Evolutionary conservation across 192 early-diverging fungal genomes (phyloP), one percentile per base, ranked within the genome.

Genomic region (Entomortierella beljakovae): DNA sequence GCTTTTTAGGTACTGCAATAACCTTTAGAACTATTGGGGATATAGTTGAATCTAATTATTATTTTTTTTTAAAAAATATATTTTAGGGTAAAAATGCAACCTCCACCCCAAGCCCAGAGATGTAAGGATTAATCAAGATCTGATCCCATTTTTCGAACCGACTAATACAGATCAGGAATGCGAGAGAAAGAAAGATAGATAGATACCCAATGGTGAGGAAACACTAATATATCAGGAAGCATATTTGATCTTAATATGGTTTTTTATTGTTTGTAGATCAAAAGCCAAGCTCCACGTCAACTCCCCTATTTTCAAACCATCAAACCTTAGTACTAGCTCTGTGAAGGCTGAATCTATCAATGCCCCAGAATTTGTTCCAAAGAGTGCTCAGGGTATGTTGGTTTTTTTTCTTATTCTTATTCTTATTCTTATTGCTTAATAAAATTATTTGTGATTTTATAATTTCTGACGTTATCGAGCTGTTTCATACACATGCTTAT

Each of bases 241-340:
- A 35, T 35, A 55, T 49, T 68, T 34, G 22, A 22, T n/a, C 42
- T 32, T 48, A 28, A 50, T 51, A 15, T 57, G 55, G 37, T 25
- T 43, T 20, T 40, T 42, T 46, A 42, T 29, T 25, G 31, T 37
- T 29, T 20, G 43, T 26, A 83, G 76, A 50, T 54, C 64, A 22
- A 89, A 89, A 58, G 70, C 86, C 25, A 89, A 88, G 60, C 80
- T 91, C 49, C 88, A 87, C 53, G 88, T 91, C 37, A 89, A 90
- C 56, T 91, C 90, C 18, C 90, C 90, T n/a, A 85, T 90, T 9
- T 91, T 91, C 61, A 89, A 86, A 42, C 89, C 89, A 22, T 67
- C 82, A 9, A 81, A 52, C 53, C 70, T 79, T 51, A 63, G 80
- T 28, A 83, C 83, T 22, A 62, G 75, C 26, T 83, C 84, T 26